Percentiles rank a stretch among this genome's conserved stretches.
Evolutionary conservation across 208 protist genomes (phyloP).

Genomic region (Naegleria gruberi): DNA sequence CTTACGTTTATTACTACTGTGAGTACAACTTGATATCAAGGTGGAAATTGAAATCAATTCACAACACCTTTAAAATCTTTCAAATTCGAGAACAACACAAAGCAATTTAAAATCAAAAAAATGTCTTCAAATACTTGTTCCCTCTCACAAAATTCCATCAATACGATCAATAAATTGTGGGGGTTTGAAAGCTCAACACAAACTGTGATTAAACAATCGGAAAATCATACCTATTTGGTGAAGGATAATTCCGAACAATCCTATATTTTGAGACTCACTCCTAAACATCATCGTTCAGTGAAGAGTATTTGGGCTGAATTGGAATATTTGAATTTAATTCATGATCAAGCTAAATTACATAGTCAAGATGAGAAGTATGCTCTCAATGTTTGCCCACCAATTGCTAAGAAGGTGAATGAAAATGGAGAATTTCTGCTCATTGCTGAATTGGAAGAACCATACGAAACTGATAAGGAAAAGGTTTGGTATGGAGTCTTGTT

Average conservation of each 20-base stretch:
- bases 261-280: background rate
- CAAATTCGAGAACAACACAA: too few relatives aligned
- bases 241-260: too few relatives aligned
- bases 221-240: background rate
- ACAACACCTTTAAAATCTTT: too few relatives aligned
- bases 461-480: background rate
- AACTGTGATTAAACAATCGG: background rate
- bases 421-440: background rate
- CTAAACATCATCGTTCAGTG: background rate
- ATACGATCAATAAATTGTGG: too few relatives aligned
- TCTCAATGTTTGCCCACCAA: background rate
- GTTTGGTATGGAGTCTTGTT: background rate
- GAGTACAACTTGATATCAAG: too few relatives aligned
- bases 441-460: background rate
- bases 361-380: background rate
- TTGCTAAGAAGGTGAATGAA: background rate
- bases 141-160: too few relatives aligned
- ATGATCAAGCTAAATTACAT: background rate
- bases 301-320: constrained; percentile 3
- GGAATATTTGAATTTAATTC: background rate
- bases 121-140: too few relatives aligned
- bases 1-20: too few relatives aligned
- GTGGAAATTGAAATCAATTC: too few relatives aligned
- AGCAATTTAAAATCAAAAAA: too few relatives aligned
- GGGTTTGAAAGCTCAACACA: too few relatives aligned